Conservation (phyloP, 495 filamentous ascomycete genomes). For the Podospora anserina region DNA sequence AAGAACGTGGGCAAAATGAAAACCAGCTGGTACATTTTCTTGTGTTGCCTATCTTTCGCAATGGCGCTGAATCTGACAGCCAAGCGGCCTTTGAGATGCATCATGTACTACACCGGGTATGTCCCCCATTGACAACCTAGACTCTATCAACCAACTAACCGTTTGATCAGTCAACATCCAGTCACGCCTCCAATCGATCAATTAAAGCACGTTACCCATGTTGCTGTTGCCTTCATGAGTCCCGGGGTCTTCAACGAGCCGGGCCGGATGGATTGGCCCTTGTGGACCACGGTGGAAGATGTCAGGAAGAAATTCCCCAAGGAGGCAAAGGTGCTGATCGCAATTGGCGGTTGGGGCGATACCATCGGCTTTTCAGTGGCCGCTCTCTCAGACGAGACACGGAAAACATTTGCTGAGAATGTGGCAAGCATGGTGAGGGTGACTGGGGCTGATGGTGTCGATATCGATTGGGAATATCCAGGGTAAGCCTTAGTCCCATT, state of each 20-base stretch:
- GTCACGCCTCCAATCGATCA: constrained; percentile 46
- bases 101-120: constrained; percentile 63
- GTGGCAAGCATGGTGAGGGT: constrained; percentile 59
- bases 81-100: constrained; percentile 33
- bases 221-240: constrained; percentile 65
- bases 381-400: constrained; percentile 51
- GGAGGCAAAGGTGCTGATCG: constrained; percentile 63
- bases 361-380: constrained; percentile 58
- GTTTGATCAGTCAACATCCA: constrained; percentile 48
- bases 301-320: constrained; percentile 57
- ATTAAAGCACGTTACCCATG: constrained; percentile 55
- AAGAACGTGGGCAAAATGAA: constrained; percentile 8
- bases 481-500: constrained; percentile 41
- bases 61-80: constrained; percentile 24
- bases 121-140: background rate
- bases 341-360: constrained; percentile 75
- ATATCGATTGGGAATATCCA: constrained; percentile 82
- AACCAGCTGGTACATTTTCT: constrained; percentile 11
- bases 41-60: constrained; percentile 19
- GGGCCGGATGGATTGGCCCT: constrained; percentile 47
- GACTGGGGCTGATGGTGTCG: constrained; percentile 62
- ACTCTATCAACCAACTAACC: background rate
- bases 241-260: constrained; percentile 58
- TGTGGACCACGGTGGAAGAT: constrained; percentile 57
- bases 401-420: constrained; percentile 60